These are phyloP conservation scores for Alternaria tenuissima DNA, from an alignment of 2,329 filamentous ascomycete species.

Conservation along the genomic window DNA sequence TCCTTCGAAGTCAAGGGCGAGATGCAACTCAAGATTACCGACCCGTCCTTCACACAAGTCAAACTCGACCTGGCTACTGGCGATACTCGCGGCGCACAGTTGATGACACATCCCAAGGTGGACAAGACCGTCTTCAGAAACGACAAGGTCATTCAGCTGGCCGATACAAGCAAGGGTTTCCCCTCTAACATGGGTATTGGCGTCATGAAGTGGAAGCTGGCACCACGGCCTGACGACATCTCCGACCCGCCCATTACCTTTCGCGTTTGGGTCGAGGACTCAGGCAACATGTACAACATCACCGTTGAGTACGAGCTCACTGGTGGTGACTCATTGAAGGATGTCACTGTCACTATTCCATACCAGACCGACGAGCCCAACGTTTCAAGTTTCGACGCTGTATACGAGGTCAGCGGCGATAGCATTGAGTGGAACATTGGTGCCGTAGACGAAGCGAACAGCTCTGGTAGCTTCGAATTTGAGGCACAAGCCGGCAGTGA, in stretches of 20 bases:
- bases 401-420: slow-evolving; percentile 93
- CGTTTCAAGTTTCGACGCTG: slow-evolving; percentile 91
- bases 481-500: slow-evolving; percentile 88
- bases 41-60: slow-evolving; percentile 88
- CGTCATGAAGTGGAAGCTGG: slow-evolving; percentile 90
- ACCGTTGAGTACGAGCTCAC: slow-evolving; percentile 96
- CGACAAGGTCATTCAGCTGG: slow-evolving; percentile 86
- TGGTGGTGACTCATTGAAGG: slow-evolving; percentile 77
- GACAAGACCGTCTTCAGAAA: slow-evolving; percentile 87
- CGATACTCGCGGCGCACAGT: slow-evolving; percentile 83
- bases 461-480: slow-evolving; percentile 91
- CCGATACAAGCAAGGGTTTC: slow-evolving; percentile 86
- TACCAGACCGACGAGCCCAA: slow-evolving; percentile 85
- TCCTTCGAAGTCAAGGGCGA: slow-evolving; percentile 91
- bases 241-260: slow-evolving; percentile 91
- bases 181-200: slow-evolving; percentile 93
- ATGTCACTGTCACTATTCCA: slow-evolving; percentile 88
- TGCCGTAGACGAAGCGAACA: slow-evolving; percentile 80
- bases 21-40: slow-evolving; percentile 87
- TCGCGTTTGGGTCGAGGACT: slow-evolving; percentile 96
- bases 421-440: slow-evolving; percentile 94
- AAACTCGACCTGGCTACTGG: slow-evolving; percentile 82
- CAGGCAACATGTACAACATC: slow-evolving; percentile 81
- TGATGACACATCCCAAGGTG: slow-evolving; percentile 96
- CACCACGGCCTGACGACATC: slow-evolving; percentile 80